phyloP scores from a whole-genome alignment of 139 green algal species.

The Limnomonas spitsbergensis region DNA sequence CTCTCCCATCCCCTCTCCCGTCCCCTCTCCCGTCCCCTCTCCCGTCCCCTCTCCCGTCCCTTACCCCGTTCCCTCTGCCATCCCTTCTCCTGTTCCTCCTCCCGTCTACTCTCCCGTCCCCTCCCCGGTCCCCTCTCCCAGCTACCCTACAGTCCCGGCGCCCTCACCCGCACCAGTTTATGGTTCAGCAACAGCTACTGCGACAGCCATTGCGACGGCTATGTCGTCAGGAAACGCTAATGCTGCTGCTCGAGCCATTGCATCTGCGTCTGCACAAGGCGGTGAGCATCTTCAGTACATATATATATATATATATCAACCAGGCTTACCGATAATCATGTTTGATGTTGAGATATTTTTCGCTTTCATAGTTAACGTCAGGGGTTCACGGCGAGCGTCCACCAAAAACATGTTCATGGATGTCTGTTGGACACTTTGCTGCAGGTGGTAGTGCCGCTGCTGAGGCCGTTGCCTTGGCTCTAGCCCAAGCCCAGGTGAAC shows the following conservation, averaged over 20 bases:
- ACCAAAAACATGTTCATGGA: too few relatives aligned
- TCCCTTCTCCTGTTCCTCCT: not conserved
- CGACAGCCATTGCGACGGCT: not conserved
- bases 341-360: too few relatives aligned
- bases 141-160: not conserved
- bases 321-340: too few relatives aligned
- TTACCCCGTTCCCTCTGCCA: not conserved
- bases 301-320: too few relatives aligned
- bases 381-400: too few relatives aligned
- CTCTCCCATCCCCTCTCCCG: not conserved
- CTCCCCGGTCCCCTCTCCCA: not conserved
- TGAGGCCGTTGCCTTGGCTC: too few relatives aligned
- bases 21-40: not conserved
- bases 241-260: constrained; percentile 3
- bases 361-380: too few relatives aligned
- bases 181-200: constrained; percentile 5
- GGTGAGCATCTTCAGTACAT: not conserved
- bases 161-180: not conserved
- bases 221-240: constrained; percentile 1
- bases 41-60: not conserved
- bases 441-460: too few relatives aligned
- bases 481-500: too few relatives aligned
- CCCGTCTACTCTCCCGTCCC: not conserved
- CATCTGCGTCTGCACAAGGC: not conserved
- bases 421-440: too few relatives aligned